Evolutionary conservation across 768 basidiomycete genomes (phyloP).

Genomic region (Suillus spraguei): DNA sequence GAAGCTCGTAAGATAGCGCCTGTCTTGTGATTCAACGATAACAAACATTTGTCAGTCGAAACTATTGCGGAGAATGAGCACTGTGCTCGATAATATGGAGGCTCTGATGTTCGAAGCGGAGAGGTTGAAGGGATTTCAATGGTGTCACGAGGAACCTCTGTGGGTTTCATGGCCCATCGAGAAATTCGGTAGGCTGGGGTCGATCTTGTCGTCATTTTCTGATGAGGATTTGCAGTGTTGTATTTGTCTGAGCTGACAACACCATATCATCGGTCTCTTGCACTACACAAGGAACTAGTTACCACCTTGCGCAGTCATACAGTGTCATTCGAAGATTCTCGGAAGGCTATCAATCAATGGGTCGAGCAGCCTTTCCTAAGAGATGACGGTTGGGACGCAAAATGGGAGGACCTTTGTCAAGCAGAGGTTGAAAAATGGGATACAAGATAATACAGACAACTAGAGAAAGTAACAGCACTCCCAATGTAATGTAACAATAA

Average conservation of each 20-base stretch:
- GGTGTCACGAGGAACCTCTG: constrained; percentile 70
- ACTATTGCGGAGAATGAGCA: constrained; percentile 67
- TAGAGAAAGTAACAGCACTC: constrained; percentile 14
- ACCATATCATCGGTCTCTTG: constrained; percentile 69
- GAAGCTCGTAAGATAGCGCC: constrained; percentile 60
- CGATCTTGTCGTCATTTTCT: neutral
- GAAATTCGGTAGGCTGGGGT: constrained; percentile 58
- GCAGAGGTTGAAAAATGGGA: constrained; percentile 80
- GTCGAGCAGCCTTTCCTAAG: constrained; percentile 66
- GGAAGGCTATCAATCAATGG: constrained; percentile 66
- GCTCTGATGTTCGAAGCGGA: constrained; percentile 66
- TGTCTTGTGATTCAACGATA: neutral
- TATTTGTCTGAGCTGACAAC: constrained; percentile 56
- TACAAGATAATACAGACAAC: constrained; percentile 27
- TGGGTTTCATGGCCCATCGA: constrained; percentile 86
- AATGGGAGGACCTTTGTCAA: constrained; percentile 78
- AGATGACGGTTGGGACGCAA: constrained; percentile 67
- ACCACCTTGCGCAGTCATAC: constrained; percentile 64
- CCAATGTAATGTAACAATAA: constrained; percentile 16
- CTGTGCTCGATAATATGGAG: constrained; percentile 66
- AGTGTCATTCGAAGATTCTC: constrained; percentile 69
- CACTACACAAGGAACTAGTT: constrained; percentile 56
- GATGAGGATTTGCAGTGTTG: constrained; percentile 42
- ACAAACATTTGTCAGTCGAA: constrained; percentile 51
- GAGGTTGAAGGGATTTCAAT: constrained; percentile 69